Conservation (phyloP, 345 rosid species). For the Eucalyptus fibrosa region DNA sequence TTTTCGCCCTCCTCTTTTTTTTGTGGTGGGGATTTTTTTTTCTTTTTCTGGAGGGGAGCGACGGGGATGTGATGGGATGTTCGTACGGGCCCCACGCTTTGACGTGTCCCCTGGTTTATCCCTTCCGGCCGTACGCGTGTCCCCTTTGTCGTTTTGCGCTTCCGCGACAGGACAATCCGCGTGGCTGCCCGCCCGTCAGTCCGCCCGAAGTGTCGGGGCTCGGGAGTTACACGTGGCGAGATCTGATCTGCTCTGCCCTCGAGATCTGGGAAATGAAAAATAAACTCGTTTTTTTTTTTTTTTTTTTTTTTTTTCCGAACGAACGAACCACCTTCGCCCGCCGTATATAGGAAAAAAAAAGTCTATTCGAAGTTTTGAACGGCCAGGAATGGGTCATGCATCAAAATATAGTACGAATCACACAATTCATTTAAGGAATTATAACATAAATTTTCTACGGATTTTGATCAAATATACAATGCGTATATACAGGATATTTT, state of each 20-base stretch:
- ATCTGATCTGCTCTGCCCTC: background rate
- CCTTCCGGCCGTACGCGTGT: background rate
- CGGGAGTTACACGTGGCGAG: background rate
- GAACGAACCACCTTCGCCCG: background rate
- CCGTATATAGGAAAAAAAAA: background rate
- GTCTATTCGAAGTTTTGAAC: background rate
- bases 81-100: background rate
- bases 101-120: background rate
- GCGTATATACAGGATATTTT: too few relatives aligned
- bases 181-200: background rate
- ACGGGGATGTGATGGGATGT: background rate
- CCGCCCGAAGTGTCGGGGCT: background rate
- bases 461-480: background rate
- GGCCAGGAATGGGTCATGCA: background rate
- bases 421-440: background rate
- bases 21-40: background rate
- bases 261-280: background rate
- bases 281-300: background rate
- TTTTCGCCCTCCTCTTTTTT: background rate
- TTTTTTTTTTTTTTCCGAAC: background rate
- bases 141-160: background rate
- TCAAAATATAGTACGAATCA: background rate
- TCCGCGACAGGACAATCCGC: background rate
- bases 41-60: background rate
- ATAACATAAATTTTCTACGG: too few relatives aligned